These are phyloP conservation scores for Dactylella cylindrospora DNA, from an alignment of 2,329 filamentous ascomycete genomes.

Conservation along the genomic window DNA sequence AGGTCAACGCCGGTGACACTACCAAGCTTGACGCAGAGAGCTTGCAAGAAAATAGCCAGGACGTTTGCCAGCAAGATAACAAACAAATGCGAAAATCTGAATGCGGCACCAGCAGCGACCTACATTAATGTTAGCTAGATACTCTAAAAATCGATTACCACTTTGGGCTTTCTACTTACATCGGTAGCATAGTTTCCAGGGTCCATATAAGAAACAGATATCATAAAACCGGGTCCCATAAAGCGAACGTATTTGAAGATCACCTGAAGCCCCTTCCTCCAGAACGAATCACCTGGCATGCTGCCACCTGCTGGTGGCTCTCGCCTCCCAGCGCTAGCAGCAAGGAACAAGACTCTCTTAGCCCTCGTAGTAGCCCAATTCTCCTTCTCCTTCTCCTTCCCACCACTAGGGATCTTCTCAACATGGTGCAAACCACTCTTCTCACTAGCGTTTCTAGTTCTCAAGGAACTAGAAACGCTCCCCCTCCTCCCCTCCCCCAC, in stretches of 20 bases:
- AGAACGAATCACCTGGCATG: conserved; percentile 15
- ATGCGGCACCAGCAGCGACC: conserved; percentile 67
- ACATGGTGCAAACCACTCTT: conserved; percentile 27
- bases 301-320: conserved; percentile 22
- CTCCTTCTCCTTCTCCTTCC: conserved; percentile 1
- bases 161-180: conserved; percentile 17
- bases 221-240: conserved; percentile 68
- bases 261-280: conserved; percentile 41
- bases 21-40: conserved; percentile 64
- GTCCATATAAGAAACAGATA: conserved; percentile 63
- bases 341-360: conserved; percentile 33
- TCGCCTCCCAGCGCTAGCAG: conserved; percentile 30
- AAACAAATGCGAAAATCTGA: conserved; percentile 67
- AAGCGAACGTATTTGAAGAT: conserved; percentile 60
- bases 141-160: not conserved
- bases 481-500: conserved; percentile 33
- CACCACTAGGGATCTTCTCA: not conserved
- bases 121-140: conserved; percentile 8
- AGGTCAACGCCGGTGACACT: conserved; percentile 60
- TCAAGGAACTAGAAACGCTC: conserved; percentile 31
- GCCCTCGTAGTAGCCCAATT: not conserved
- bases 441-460: conserved; percentile 34
- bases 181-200: conserved; percentile 71
- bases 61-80: conserved; percentile 69
- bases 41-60: conserved; percentile 71